Conservation (phyloP, 1,284 basidiomycete genomes). For the Malassezia sp. region DNA sequence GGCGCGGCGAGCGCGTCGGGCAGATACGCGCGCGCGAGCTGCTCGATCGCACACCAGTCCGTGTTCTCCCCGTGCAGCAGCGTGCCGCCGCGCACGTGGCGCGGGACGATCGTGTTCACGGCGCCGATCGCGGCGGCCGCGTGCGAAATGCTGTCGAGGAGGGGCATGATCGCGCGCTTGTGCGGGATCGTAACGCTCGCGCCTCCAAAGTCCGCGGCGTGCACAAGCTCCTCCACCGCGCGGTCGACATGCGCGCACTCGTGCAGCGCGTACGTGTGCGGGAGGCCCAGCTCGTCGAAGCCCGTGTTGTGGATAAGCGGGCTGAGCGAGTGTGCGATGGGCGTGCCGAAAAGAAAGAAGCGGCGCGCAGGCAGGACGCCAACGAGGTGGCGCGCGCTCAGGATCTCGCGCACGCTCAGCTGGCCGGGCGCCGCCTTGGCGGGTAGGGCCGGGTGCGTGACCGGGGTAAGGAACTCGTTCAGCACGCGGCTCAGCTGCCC, state of each 20-base stretch:
- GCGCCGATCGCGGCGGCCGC: conserved; percentile 41
- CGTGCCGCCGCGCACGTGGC: conserved; percentile 9
- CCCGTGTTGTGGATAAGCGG: conserved; percentile 86
- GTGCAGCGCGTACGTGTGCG: conserved; percentile 53
- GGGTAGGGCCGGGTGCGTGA: conserved; percentile 76
- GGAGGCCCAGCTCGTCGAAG: conserved; percentile 68
- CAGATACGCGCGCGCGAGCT: conserved; percentile 19
- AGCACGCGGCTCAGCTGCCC: conserved; percentile 75
- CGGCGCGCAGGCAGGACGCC: conserved; percentile 62
- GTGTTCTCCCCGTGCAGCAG: conserved; percentile 40
- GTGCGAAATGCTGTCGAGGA: conserved; percentile 34
- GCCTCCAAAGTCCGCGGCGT: conserved; percentile 70
- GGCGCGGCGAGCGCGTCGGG: conserved; percentile 11
- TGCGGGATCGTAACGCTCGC: conserved; percentile 66
- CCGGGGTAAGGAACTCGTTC: conserved; percentile 73
- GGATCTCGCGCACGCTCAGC: conserved; percentile 73
- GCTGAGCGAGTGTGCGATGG: conserved; percentile 79
- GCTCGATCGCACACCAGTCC: conserved; percentile 42
- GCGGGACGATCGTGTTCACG: conserved; percentile 42
- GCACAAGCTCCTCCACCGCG: conserved; percentile 57
- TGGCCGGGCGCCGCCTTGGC: conserved; percentile 76
- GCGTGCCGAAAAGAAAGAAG: conserved; percentile 79
- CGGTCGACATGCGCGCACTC: conserved; percentile 63
- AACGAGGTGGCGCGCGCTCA: conserved; percentile 65
- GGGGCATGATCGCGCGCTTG: conserved; percentile 35